phyloP scores from a whole-genome alignment of 2,329 filamentous ascomycete species.

The Teratosphaeria zuluensis region DNA sequence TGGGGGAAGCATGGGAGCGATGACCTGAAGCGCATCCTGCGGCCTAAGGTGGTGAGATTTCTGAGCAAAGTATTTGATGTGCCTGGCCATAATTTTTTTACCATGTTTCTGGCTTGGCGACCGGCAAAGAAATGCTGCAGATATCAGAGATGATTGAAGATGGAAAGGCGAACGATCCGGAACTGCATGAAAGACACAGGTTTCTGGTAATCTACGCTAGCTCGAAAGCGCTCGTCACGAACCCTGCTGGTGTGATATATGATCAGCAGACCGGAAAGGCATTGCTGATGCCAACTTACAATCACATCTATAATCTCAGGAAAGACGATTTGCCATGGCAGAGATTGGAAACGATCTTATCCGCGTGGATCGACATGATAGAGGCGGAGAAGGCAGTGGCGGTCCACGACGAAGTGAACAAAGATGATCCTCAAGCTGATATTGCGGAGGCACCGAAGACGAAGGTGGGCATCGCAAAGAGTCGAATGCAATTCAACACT shows the following conservation, averaged over 20 bases:
- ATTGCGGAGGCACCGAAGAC: slow-evolving; percentile 6
- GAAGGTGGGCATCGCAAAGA: slow-evolving; percentile 9
- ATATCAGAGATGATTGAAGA: slow-evolving; percentile 23
- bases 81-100: slow-evolving; percentile 24
- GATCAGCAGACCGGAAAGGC: slow-evolving; percentile 22
- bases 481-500: slow-evolving; percentile 12
- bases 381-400: slow-evolving; percentile 25
- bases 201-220: slow-evolving; percentile 23
- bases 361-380: slow-evolving; percentile 26
- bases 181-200: slow-evolving; percentile 19
- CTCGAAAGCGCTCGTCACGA: slow-evolving; percentile 19
- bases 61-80: slow-evolving; percentile 25
- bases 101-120: slow-evolving; percentile 21
- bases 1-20: slow-evolving; percentile 22
- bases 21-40: slow-evolving; percentile 16
- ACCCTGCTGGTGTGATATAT: slow-evolving; percentile 23
- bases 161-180: not conserved
- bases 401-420: slow-evolving; percentile 15
- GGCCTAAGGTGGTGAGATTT: slow-evolving; percentile 19
- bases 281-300: slow-evolving; percentile 25
- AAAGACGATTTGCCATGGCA: slow-evolving; percentile 24
- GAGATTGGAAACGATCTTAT: slow-evolving; percentile 24
- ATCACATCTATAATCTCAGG: slow-evolving; percentile 24
- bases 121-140: slow-evolving; percentile 18
- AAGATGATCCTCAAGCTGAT: not conserved